phyloP scores from a whole-genome alignment of 257 asterid genomes.

The Fraxinus quadrangulata region DNA sequence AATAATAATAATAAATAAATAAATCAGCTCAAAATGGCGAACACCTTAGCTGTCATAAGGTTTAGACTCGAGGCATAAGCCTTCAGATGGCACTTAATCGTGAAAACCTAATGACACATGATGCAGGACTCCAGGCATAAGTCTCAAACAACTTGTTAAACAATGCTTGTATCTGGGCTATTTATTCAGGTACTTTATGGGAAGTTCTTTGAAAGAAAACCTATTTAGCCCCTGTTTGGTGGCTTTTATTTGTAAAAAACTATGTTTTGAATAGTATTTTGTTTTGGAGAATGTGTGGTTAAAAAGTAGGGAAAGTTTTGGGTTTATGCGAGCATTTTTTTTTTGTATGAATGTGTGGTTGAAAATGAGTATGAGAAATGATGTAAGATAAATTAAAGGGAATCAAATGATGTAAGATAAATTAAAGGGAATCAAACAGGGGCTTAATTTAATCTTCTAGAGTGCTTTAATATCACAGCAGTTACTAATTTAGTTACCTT shows the following conservation, averaged over 20 bases:
- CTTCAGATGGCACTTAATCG: background rate
- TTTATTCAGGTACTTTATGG: background rate
- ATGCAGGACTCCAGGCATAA: background rate
- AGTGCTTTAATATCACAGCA: background rate
- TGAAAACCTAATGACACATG: background rate
- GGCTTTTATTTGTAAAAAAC: no score
- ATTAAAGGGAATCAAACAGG: no score
- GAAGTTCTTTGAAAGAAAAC: background rate
- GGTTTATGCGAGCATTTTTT: no score
- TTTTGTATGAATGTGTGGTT: no score
- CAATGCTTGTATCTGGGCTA: background rate
- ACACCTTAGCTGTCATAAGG: background rate
- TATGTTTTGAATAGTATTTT: no score
- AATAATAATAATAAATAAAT: no score
- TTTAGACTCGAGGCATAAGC: background rate
- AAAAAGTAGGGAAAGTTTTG: no score
- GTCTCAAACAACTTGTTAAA: background rate
- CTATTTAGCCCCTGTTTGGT: background rate
- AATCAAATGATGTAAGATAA: no score
- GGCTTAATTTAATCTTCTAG: no score
- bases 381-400: no score
- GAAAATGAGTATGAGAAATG: no score
- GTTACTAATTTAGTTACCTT: background rate
- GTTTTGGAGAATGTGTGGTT: no score
- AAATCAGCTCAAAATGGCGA: background rate